Conservation (phyloP, 345 rosid genomes). For the Camelina sativa region DNA sequence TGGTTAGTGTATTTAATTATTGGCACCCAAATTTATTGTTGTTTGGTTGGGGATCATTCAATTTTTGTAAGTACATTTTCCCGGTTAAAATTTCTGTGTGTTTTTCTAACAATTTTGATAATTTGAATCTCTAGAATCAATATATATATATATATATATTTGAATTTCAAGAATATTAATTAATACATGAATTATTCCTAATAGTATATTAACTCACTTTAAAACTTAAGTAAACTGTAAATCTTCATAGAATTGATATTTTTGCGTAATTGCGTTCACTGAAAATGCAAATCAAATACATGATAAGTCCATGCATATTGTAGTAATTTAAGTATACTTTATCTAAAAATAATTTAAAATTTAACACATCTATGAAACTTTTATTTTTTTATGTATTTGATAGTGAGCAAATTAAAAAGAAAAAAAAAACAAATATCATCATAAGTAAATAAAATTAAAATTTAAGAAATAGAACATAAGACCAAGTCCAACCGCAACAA, state of each 20-base stretch:
- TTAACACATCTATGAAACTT: neutral
- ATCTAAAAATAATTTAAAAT: neutral
- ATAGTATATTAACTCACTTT: neutral
- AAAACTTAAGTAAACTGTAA: neutral
- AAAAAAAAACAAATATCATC: neutral
- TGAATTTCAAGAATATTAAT: neutral
- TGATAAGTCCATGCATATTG: neutral
- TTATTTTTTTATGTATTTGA: no score
- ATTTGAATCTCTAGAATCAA: neutral
- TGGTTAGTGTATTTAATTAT: slow-evolving; percentile 28
- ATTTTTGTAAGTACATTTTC: slow-evolving; percentile 17
- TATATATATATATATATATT: neutral
- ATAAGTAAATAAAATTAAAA: no score
- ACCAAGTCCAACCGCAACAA: no score
- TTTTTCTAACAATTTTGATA: neutral
- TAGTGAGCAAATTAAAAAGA: neutral
- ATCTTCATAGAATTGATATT: neutral
- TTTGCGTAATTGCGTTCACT: slow-evolving; percentile 9
- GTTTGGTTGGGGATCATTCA: slow-evolving; percentile 40
- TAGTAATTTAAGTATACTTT: neutral
- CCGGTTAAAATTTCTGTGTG: slow-evolving; percentile 1
- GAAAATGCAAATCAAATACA: slow-evolving; percentile 1
- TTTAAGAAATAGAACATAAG: no score
- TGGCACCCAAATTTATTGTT: slow-evolving; percentile 37
- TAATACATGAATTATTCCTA: neutral